Base-by-base conservation (phyloP, 2,329 filamentous ascomycete genomes). In the Cordyceps pruinosa region DNA sequence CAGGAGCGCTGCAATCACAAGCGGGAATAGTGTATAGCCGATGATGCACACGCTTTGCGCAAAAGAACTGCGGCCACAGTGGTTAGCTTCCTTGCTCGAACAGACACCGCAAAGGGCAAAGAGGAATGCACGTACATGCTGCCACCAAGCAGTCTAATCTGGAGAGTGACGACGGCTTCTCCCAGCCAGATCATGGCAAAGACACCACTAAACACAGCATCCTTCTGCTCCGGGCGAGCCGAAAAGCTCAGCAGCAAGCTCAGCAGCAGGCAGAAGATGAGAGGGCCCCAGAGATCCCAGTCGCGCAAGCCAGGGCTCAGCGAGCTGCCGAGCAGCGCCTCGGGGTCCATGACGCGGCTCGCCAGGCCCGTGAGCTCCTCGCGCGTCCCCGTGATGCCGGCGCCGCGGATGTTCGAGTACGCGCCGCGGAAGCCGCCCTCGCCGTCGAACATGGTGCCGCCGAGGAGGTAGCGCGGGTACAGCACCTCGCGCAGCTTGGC, bases 31-130 rank as follows among this genome's bases (percentile, higher is more conserved):
- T 1, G 94, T 99, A 73, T 99, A 99, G 46, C 94, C 94, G 69
- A 99, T 99, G 66, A 99, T 95, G 72, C 92, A 97, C 64, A 99
- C 84, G 58, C 91, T 96, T 73, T 99, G 94, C 68, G 96, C 94
- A 72, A 99, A 99, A 19, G 94, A 97, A 67, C 93, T 97, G 69
- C 51, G 28, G 13, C 34, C 3, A 47, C 21, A 42, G 46, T 19
- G 32, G 60, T 68, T 62, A 70, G 66, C 48, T 57, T 58, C 13
- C 32, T 10, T 8, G 23, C 23, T 6, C 6, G 25, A 21, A n/a
- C n/a, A n/a, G n/a, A n/a, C n/a, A n/a, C n/a, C n/a, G n/a, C n/a
- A 17, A 25, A 52, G 12, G 26, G 34, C 13, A 17, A 19, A 46
- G 56, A 21, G 39, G 44, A 35, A 66, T 53, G 45, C 49, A 83